Base-by-base conservation (phyloP, 371 early-diverging fungal genomes). In the Apophysomyces ossiformis region DNA sequence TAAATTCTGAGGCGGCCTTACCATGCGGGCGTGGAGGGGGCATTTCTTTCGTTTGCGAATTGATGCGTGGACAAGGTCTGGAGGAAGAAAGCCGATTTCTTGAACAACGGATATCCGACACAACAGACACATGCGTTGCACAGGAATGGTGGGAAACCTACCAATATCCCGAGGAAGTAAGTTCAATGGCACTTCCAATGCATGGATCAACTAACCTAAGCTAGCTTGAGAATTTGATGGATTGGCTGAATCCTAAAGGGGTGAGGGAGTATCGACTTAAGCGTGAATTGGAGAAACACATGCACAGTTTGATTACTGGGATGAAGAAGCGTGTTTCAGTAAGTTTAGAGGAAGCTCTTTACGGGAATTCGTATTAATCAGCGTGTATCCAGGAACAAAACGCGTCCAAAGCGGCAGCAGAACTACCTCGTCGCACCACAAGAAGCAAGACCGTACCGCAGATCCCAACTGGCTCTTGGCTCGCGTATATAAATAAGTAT, bases 161-260 rank as follows among this genome's bases (percentile, higher is more conserved):
- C 61, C 76, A 84, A 41, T 80, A 85, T 7, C 83, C 89, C 0
- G 85, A 85, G 58, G 83, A 92, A 64, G 84, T 86, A 72, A 68
- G 69, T 54, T 57, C 13, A 46, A 12, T 26, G 18, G 8, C 54
- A 18, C 32, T 11, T 39, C 21, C 13, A 56, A 43, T 37, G 37
- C 16, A 64, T 4, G 7, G 5, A 15, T 56, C 21, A 5, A 35
- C 65, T 50, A 15, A 58, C 5, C 8, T 8, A 37, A 43, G 65
- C 32, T 54, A 89, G 87, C 47, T 94, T 16, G 90, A 92, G 12
- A 61, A 68, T 7, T 72, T 95, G 39, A 54, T 89, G 66, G 69
- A 72, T 11, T 95, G 95, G 94, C 76, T 95, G 43, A 93, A 93
- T 70, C 76, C 84, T 12, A 86, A 90, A 36, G 96, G 96, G 46